These are phyloP conservation scores for Eucalyptus pauciflora DNA, from an alignment of 345 rosid species.

Conservation along the genomic window DNA sequence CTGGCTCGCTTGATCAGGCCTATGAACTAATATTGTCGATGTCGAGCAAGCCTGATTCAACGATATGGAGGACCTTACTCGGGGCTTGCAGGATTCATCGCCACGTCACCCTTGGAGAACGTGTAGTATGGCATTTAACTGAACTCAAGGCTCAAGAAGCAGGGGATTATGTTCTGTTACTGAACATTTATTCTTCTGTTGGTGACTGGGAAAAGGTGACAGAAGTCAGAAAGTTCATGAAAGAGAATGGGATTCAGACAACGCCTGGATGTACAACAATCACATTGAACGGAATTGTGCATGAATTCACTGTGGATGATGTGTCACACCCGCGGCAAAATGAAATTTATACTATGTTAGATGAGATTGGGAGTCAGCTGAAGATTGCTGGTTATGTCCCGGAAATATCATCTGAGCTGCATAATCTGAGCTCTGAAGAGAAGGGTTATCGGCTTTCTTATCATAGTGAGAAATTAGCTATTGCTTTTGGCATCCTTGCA, in stretches of 20 bases:
- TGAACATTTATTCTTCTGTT: conserved; percentile 54
- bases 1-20: conserved; percentile 58
- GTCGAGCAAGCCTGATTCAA: conserved; percentile 57
- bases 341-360: conserved; percentile 45
- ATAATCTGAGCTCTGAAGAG: conserved; percentile 44
- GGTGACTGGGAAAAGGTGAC: conserved; percentile 77
- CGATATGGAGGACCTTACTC: conserved; percentile 74
- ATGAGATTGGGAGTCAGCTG: conserved; percentile 69
- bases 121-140: conserved; percentile 48
- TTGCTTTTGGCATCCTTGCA: conserved; percentile 59
- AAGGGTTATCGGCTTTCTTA: conserved; percentile 42
- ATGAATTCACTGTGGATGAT: conserved; percentile 71
- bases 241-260: conserved; percentile 60
- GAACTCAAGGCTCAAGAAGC: conserved; percentile 80
- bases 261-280: conserved; percentile 63
- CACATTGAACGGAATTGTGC: conserved; percentile 42
- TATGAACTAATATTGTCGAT: conserved; percentile 49
- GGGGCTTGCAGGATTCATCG: conserved; percentile 80
- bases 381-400: conserved; percentile 72
- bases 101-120: conserved; percentile 57
- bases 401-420: conserved; percentile 59
- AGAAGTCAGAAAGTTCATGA: conserved; percentile 56
- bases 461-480: conserved; percentile 82
- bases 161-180: conserved; percentile 66
- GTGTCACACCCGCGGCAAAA: conserved; percentile 31